Base-by-base conservation (phyloP, 2,329 filamentous ascomycete species). In the Penicillium brevicompactum region DNA sequence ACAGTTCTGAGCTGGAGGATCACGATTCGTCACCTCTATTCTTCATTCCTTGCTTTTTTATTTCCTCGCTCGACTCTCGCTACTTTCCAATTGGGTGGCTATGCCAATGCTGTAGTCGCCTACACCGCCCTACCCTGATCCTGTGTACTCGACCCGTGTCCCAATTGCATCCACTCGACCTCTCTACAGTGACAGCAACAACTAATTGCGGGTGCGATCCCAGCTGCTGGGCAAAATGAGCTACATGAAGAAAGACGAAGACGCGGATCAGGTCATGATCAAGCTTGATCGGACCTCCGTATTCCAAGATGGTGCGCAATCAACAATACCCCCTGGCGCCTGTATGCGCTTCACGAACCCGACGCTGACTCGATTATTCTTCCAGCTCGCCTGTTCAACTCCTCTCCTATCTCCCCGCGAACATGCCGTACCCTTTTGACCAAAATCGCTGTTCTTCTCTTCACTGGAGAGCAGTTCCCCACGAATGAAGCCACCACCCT, bases 231-330 rank as follows among this genome's bases (percentile, higher is more conserved):
- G 59, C 74, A 76, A 58, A 22, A 96, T 96, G 92, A 94, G 89
- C 80, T 96, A 94, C 85, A 88, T 93, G 82, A 99, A 99, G 82
- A 97, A 96, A 84, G 93, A 99, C 78, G 94, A 97, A 84, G 94
- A 99, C 82, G 91, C 88, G 73, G 93, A 97, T 75, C 86, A 88
- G 75, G 88, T 90, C 73, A 85, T 97, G 81, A 89, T 97, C 83
- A 96, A 93, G 84, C 91, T 97, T 70, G 94, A 99, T 81, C 89
- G 95, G 71, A 97, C 93, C 54, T 92, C 93, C 69, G 94, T 99
- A 64, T 97, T 97, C 77, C 94, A 97, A 82, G 94, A 99, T 88
- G 94, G 94, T 97, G 78, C 73, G 81, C 41, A 53, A 51, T 55
- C 56, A 52, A 47, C 59, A 58, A 58, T 57, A 57, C 65, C 60